Conservation (phyloP, 495 filamentous ascomycete genomes). For the Xylaria flabelliformis region DNA sequence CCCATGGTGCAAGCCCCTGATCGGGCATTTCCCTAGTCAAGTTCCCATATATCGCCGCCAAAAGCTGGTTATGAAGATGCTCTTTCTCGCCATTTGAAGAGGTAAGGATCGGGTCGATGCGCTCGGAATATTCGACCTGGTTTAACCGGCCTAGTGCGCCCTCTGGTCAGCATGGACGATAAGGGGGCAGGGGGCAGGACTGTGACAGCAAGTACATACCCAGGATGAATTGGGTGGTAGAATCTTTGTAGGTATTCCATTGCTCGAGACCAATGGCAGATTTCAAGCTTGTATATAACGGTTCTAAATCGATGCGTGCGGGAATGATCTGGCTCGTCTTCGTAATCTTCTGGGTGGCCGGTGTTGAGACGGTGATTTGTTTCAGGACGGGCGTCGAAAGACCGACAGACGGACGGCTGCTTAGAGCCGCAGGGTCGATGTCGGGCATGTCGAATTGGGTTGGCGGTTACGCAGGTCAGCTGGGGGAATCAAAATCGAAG, state of each 20-base stretch:
- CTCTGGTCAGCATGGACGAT: conserved; percentile 28
- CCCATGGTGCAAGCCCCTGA: conserved; percentile 91
- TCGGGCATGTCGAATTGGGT: conserved; percentile 66
- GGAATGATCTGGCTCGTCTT: conserved; percentile 72
- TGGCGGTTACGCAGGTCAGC: conserved; percentile 18
- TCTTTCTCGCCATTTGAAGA: conserved; percentile 72
- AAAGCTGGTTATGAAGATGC: conserved; percentile 90
- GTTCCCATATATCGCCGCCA: conserved; percentile 86
- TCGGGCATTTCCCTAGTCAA: conserved; percentile 87
- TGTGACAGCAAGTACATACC: conserved; percentile 61
- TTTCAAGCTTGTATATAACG: conserved; percentile 87
- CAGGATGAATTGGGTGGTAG: conserved; percentile 78
- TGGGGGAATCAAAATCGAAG: conserved; percentile 22
- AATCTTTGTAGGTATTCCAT: conserved; percentile 88
- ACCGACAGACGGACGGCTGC: conserved; percentile 69
- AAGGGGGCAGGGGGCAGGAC: conserved; percentile 27
- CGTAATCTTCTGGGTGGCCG: conserved; percentile 63
- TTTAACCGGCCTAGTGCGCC: conserved; percentile 72
- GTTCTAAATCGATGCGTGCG: conserved; percentile 86
- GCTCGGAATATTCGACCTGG: conserved; percentile 79
- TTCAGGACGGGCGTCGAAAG: conserved; percentile 69
- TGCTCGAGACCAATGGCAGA: conserved; percentile 75
- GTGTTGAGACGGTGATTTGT: conserved; percentile 61
- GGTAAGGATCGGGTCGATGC: conserved; percentile 72
- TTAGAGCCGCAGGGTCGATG: conserved; percentile 84